Evolutionary conservation across 495 filamentous ascomycete species (phyloP).

Genomic region (Lindgomyces ingoldianus): DNA sequence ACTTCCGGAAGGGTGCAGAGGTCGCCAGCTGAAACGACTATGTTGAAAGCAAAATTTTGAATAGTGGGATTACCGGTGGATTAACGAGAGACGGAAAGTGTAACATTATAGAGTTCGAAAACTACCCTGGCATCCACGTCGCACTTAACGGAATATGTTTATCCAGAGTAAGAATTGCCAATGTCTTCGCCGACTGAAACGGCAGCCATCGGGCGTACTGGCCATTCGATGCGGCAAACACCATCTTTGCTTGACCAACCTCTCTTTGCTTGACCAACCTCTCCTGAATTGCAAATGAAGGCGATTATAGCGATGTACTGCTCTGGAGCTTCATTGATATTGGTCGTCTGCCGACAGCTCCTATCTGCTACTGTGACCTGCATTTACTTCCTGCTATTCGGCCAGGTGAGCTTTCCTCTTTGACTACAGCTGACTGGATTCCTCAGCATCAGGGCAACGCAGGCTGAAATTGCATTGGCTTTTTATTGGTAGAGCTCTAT

Average conservation of each 20-base stretch:
- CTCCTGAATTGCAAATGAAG: background rate
- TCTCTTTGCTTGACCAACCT: background rate
- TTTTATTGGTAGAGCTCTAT: background rate
- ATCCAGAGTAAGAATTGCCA: background rate
- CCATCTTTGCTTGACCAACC: background rate
- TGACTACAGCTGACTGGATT: constrained; percentile 1
- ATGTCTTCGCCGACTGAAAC: background rate
- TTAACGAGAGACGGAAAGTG: background rate
- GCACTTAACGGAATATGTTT: constrained; percentile 5
- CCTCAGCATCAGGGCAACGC: background rate
- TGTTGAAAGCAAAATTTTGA: background rate
- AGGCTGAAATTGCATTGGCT: background rate
- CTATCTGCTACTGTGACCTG: background rate
- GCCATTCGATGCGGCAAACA: constrained; percentile 3
- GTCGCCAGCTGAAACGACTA: background rate
- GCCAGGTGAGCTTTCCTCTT: constrained; percentile 1
- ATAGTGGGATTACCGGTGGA: background rate
- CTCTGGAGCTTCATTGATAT: background rate
- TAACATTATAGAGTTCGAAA: constrained; percentile 1
- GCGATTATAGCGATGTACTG: background rate
- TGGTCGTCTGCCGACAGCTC: background rate
- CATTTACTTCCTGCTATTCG: constrained; percentile 1
- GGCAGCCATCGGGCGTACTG: background rate
- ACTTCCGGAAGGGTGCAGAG: background rate
- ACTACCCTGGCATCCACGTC: constrained; percentile 1